These are phyloP conservation scores for Lentinus tigrinus DNA, from an alignment of 768 basidiomycete genomes.

Conservation along the genomic window DNA sequence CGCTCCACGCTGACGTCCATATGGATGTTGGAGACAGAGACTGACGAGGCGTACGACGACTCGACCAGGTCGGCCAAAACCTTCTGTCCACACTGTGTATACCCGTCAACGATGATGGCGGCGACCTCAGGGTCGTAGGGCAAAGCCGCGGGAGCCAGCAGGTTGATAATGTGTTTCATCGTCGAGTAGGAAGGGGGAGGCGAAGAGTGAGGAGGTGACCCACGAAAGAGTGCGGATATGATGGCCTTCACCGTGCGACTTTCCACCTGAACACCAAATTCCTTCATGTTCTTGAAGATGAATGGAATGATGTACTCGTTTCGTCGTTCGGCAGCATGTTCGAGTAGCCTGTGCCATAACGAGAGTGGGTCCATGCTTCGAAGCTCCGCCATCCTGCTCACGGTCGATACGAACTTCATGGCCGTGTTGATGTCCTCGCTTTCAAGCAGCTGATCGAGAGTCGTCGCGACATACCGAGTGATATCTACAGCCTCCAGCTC, in stretches of 20 bases:
- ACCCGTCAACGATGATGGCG: slow-evolving; percentile 16
- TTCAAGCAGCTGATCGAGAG: not conserved
- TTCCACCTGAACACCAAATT: not conserved
- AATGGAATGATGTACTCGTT: not conserved
- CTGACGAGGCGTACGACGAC: slow-evolving; percentile 12
- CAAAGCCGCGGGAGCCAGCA: not conserved
- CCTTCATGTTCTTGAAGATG: not conserved
- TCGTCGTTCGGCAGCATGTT: slow-evolving; percentile 9
- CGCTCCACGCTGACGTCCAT: not conserved
- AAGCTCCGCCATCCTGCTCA: not conserved
- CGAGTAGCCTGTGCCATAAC: slow-evolving; percentile 54
- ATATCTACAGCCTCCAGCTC: no score
- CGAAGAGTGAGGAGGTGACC: not conserved
- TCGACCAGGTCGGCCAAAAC: slow-evolving; percentile 16
- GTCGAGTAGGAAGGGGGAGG: slow-evolving; percentile 8
- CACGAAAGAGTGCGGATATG: not conserved
- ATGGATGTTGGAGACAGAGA: not conserved
- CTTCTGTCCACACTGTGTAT: slow-evolving; percentile 9
- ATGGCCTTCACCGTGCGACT: not conserved
- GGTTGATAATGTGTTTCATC: slow-evolving; percentile 1
- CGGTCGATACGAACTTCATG: slow-evolving; percentile 45
- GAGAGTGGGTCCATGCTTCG: slow-evolving; percentile 31
- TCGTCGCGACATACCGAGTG: no score
- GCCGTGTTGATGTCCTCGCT: slow-evolving; percentile 24
- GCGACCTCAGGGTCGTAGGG: slow-evolving; percentile 19